phyloP scores from a whole-genome alignment of 805 yeast species.

The Candida maesae region DNA sequence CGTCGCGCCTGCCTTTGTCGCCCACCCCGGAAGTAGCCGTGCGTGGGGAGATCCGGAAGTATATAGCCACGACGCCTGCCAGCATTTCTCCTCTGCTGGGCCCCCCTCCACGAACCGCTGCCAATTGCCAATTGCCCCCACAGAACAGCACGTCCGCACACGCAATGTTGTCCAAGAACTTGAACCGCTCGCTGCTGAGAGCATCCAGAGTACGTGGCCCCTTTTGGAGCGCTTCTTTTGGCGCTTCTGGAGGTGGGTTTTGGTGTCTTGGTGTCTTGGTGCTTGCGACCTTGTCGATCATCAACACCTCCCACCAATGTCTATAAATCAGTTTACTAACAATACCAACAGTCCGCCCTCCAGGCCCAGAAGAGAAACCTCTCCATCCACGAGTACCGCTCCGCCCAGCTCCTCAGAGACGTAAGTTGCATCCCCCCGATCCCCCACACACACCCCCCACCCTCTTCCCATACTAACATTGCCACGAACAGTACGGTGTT shows the following conservation, averaged over 20 bases:
- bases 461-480: neutral
- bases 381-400: conserved; percentile 93
- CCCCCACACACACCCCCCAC: too few relatives aligned
- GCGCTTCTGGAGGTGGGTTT: too few relatives aligned
- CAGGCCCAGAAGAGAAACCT: conserved; percentile 55
- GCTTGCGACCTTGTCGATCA: too few relatives aligned
- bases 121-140: neutral
- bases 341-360: conserved; percentile 16
- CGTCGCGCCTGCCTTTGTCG: too few relatives aligned
- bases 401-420: conserved; percentile 74
- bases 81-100: neutral
- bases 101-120: neutral
- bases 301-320: too few relatives aligned
- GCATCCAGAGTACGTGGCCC: conserved; percentile 14
- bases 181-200: conserved; percentile 14
- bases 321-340: too few relatives aligned
- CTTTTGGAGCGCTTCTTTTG: neutral
- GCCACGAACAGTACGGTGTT: conserved; percentile 57
- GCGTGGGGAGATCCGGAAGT: conserved; percentile 1
- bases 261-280: too few relatives aligned
- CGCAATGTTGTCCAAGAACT: conserved; percentile 12
- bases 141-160: neutral
- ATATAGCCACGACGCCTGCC: neutral
- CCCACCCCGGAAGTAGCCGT: conserved; percentile 2
- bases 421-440: conserved; percentile 2